Conservation (phyloP, 179 eudicot genomes). For the Actinidia arguta region DNA sequence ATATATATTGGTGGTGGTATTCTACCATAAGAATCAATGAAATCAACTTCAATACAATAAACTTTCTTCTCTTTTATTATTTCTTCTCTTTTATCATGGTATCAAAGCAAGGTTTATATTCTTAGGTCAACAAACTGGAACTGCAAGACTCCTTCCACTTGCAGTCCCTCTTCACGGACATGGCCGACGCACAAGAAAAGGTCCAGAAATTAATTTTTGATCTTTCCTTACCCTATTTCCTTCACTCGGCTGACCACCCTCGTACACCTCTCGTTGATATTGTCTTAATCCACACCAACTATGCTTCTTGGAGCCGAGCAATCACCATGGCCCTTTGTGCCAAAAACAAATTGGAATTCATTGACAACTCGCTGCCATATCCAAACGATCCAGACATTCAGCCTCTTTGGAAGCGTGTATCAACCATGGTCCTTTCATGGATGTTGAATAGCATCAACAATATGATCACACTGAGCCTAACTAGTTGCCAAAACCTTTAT, state of each 20-base stretch:
- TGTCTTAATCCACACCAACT: slow-evolving; percentile 12
- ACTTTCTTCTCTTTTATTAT: too few species aligned
- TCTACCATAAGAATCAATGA: too few species aligned
- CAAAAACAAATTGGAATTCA: not conserved
- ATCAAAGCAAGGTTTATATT: not conserved
- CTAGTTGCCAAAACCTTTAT: not conserved
- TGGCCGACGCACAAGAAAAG: slow-evolving; percentile 1
- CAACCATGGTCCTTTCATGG: slow-evolving; percentile 3
- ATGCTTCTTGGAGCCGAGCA: not conserved
- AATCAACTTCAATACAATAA: too few species aligned
- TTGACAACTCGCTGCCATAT: not conserved
- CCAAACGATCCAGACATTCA: not conserved
- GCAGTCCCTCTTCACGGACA: not conserved
- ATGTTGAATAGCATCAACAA: not conserved
- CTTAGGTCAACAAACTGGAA: not conserved
- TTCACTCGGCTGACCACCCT: not conserved
- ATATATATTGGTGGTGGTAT: too few species aligned
- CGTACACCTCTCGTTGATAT: not conserved
- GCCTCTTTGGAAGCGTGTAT: not conserved
- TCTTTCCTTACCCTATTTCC: not conserved
- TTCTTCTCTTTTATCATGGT: not conserved
- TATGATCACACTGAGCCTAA: not conserved
- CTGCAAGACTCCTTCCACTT: not conserved
- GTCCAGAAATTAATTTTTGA: slow-evolving; percentile 9
- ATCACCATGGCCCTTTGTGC: slow-evolving; percentile 7